phyloP scores from a whole-genome alignment of 2,329 filamentous ascomycete species.

The Neoarthrinium moseri region DNA sequence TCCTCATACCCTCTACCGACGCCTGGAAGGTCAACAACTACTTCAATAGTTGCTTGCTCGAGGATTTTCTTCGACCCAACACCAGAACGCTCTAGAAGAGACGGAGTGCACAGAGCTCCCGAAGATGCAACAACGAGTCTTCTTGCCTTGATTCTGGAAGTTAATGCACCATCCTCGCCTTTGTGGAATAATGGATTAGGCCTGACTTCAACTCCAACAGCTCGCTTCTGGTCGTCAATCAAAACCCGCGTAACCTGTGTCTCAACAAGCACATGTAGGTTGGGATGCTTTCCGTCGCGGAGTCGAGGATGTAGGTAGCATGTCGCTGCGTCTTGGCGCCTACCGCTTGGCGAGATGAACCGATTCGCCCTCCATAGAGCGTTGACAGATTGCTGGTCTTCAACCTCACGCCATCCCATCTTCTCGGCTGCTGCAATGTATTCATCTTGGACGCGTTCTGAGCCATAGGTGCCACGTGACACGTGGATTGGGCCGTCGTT shows the following conservation, averaged over 20 bases:
- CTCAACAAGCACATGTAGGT: constrained; percentile 52
- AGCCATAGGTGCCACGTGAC: constrained; percentile 46
- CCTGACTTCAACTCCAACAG: constrained; percentile 14
- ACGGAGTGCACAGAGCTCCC: constrained; percentile 40
- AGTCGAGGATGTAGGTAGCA: constrained; percentile 50
- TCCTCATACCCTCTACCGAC: constrained; percentile 49
- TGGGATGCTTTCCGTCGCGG: constrained; percentile 40
- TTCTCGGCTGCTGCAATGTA: constrained; percentile 47
- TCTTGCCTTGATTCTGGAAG: constrained; percentile 35
- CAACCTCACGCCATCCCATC: constrained; percentile 49
- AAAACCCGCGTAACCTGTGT: constrained; percentile 39
- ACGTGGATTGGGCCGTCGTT: constrained; percentile 54
- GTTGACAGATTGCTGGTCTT: constrained; percentile 44
- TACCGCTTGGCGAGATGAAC: constrained; percentile 34
- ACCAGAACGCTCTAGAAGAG: constrained; percentile 52
- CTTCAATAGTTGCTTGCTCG: constrained; percentile 25
- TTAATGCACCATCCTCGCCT: background rate
- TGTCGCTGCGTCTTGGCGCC: constrained; percentile 51
- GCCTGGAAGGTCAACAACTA: constrained; percentile 40
- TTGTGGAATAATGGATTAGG: constrained; percentile 16
- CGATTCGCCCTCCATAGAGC: constrained; percentile 21
- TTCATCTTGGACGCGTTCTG: constrained; percentile 38
- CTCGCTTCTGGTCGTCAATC: constrained; percentile 13
- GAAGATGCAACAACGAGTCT: constrained; percentile 42
- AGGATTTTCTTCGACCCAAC: constrained; percentile 45